These are phyloP conservation scores for Amphicarpaea edgeworthii DNA, from an alignment of 306 rosid genomes.

Conservation along the genomic window DNA sequence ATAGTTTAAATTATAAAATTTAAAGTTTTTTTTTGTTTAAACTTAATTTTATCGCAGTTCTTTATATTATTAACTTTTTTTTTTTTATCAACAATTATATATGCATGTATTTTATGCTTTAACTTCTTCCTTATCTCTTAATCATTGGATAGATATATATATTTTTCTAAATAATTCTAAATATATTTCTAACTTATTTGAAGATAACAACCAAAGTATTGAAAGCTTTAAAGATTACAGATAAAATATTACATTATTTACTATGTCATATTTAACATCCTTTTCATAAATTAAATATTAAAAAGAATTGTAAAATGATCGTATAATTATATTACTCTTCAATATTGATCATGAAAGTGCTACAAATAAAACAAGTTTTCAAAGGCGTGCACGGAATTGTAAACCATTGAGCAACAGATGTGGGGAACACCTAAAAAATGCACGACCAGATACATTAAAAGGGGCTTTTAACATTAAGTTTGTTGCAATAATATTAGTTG, in stretches of 20 bases:
- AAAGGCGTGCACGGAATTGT: conserved; percentile 22
- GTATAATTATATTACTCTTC: background rate
- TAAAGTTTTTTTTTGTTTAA: background rate
- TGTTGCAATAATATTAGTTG: too few relatives aligned
- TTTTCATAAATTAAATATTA: background rate
- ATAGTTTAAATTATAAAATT: background rate
- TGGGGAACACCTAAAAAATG: conserved; percentile 22
- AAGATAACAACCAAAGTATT: background rate
- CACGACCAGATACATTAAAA: conserved; percentile 28
- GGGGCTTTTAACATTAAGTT: conserved; percentile 10
- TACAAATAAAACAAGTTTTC: conserved; percentile 3
- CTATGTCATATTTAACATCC: too few relatives aligned
- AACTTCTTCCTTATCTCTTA: background rate
- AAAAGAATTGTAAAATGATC: background rate
- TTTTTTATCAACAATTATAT: background rate
- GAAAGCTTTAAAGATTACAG: background rate
- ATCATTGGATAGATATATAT: background rate
- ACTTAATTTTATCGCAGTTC: background rate
- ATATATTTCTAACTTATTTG: background rate
- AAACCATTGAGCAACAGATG: background rate
- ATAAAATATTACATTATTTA: background rate
- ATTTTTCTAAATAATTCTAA: background rate
- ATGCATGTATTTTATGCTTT: background rate
- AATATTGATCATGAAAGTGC: background rate
- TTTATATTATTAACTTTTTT: background rate